phyloP scores from a whole-genome alignment of 805 yeast species.

The Wickerhamiella slavikovae region DNA sequence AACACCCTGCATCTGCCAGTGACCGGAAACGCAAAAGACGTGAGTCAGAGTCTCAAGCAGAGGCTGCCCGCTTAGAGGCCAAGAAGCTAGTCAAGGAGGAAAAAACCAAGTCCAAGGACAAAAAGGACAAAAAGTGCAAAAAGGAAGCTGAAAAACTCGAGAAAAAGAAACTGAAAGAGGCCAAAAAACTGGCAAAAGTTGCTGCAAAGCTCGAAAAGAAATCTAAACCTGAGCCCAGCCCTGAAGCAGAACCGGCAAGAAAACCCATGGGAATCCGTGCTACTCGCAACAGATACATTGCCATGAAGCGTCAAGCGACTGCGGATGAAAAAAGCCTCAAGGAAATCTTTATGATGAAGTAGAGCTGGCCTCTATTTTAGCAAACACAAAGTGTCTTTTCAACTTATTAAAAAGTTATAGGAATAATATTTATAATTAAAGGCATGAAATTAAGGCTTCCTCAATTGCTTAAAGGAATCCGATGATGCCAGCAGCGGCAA shows the following conservation, averaged over 20 bases:
- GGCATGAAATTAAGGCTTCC: neutral
- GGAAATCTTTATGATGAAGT: conserved; percentile 84
- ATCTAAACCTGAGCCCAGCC: neutral
- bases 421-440: neutral
- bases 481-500: conserved; percentile 8
- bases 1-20: conserved; percentile 10
- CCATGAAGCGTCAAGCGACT: conserved; percentile 78
- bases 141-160: conserved; percentile 15
- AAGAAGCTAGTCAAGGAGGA: conserved; percentile 14
- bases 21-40: too few relatives aligned
- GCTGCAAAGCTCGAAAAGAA: conserved; percentile 2
- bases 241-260: conserved; percentile 12
- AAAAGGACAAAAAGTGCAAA: conserved; percentile 16
- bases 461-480: conserved; percentile 9
- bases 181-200: conserved; percentile 3
- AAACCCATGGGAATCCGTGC: conserved; percentile 37
- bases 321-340: conserved; percentile 75
- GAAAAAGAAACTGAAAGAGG: conserved; percentile 15
- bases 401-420: neutral
- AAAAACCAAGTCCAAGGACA: conserved; percentile 12
- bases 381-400: neutral
- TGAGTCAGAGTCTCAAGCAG: conserved; percentile 1
- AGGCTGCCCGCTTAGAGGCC: conserved; percentile 12
- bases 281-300: conserved; percentile 71
- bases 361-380: neutral